These are phyloP conservation scores for Debaryomycetaceae sp. DNA, from an alignment of 1,139 yeast genomes.

Conservation along the genomic window DNA sequence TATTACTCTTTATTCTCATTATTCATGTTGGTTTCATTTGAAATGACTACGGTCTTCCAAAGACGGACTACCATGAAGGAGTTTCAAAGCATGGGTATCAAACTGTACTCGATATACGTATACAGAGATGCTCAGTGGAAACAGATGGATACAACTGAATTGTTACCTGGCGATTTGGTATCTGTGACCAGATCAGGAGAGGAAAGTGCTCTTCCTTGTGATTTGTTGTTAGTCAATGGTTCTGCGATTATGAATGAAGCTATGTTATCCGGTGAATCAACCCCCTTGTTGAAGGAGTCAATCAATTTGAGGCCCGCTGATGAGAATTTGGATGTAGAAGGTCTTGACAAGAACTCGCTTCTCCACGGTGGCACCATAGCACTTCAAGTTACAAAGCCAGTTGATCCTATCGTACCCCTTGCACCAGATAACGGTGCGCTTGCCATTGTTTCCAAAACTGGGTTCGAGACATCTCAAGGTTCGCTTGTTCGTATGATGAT, in stretches of 20 bases:
- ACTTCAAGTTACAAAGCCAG: constrained; percentile 80
- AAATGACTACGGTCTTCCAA: constrained; percentile 91
- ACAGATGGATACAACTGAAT: constrained; percentile 63
- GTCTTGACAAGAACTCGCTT: constrained; percentile 83
- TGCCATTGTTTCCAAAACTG: constrained; percentile 89
- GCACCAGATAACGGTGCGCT: constrained; percentile 93
- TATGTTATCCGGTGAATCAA: constrained; percentile 97
- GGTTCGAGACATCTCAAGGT: constrained; percentile 98
- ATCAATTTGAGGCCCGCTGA: constrained; percentile 74
- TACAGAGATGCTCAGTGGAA: constrained; percentile 72
- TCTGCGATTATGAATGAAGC: constrained; percentile 95
- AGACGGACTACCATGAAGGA: constrained; percentile 92
- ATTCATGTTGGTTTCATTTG: constrained; percentile 90
- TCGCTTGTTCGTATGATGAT: constrained; percentile 97
- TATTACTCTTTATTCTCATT: constrained; percentile 88
- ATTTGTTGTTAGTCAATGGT: constrained; percentile 78
- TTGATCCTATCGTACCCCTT: constrained; percentile 40
- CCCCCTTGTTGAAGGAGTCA: constrained; percentile 92
- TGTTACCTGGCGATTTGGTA: constrained; percentile 90
- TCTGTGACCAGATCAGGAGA: constrained; percentile 86
- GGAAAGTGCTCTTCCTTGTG: constrained; percentile 96
- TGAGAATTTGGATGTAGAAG: constrained; percentile 69
- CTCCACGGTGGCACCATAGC: constrained; percentile 97
- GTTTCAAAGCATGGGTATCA: constrained; percentile 95
- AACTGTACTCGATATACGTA: constrained; percentile 78